Base-by-base conservation (phyloP, 1,284 basidiomycete genomes). In the Naganishia cerealis region DNA sequence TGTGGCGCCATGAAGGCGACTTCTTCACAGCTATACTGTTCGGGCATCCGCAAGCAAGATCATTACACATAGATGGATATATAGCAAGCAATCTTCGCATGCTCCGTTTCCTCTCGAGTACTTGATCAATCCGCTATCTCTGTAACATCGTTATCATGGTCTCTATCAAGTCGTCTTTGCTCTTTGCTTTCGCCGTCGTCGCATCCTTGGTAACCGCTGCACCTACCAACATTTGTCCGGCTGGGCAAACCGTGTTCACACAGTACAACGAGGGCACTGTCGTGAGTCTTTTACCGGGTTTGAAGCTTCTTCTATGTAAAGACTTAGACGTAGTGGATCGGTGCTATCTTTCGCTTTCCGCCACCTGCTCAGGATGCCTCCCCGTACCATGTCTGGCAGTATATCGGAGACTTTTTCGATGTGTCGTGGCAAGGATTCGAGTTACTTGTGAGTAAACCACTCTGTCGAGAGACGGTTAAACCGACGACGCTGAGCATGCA, bases 341-440 rank as follows among this genome's bases (percentile, higher is more conserved):
- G 16, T 18, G 43, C 7, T n/a, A 18, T 46, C 43, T 24, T 26
- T 58, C 13, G 8, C 13, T 18, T 40, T 21, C 21, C 18, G 3
- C 24, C 42, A 26, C 18, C 18, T 26, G 10, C 15, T 33, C 40
- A 66, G 65, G n/a, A 55, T 38, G 56, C 53, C 33, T 43, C 29
- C 16, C 53, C 65, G 13, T 57, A 36, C 53, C 21, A 63, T 16
- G 70, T 70, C 55, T 72, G 71, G 71, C 16, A 40, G 40, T 62
- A 69, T 15, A 62, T 71, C 21, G 71, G 71, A 26, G 48, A 72
- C 59, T 72, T 72, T 58, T 71, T 67, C 53, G 57, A 71, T n/a
- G 65, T 69, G 21, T 57, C 58, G 5, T 72, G 71, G 71, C 71
- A 72, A 58, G 71, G 70, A 13, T 71, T 72, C 48, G 59, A 68